Evolutionary conservation across 2,329 filamentous ascomycete genomes (phyloP).

Genomic region (Grosmannia huntii): DNA sequence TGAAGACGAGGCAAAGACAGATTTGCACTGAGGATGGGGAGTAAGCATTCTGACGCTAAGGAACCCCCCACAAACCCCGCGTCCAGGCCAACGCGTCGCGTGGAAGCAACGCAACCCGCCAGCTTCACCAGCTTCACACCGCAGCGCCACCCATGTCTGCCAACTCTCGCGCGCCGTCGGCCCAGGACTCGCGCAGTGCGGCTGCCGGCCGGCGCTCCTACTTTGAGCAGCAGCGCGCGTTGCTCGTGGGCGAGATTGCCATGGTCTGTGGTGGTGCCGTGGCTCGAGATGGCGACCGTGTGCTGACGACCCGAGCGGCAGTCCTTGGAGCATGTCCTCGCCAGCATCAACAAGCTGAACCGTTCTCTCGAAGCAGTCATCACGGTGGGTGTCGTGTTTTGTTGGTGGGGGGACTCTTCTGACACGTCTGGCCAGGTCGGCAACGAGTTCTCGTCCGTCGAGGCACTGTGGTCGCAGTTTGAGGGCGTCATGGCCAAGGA

Average conservation of each 20-base stretch:
- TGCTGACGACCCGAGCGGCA: conserved; percentile 16
- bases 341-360: conserved; percentile 93
- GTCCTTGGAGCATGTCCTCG: conserved; percentile 79
- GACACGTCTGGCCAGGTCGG: conserved; percentile 47
- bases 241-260: conserved; percentile 59
- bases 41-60: not conserved
- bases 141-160: not conserved
- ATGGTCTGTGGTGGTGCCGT: conserved; percentile 33
- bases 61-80: not conserved
- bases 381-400: conserved; percentile 42
- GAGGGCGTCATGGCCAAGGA: conserved; percentile 82
- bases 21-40: too few relatives aligned
- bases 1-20: too few relatives aligned
- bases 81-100: not conserved
- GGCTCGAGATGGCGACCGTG: not conserved
- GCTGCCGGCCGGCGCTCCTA: conserved; percentile 37
- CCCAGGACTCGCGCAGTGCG: not conserved
- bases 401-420: not conserved
- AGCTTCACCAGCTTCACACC: too few relatives aligned
- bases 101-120: not conserved
- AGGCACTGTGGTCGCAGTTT: conserved; percentile 94
- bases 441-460: conserved; percentile 94
- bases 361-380: conserved; percentile 84
- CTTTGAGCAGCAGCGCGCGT: conserved; percentile 65
- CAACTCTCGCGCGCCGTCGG: conserved; percentile 3